Base-by-base conservation (phyloP, 495 filamentous ascomycete genomes). In the Durotheca rogersii region DNA sequence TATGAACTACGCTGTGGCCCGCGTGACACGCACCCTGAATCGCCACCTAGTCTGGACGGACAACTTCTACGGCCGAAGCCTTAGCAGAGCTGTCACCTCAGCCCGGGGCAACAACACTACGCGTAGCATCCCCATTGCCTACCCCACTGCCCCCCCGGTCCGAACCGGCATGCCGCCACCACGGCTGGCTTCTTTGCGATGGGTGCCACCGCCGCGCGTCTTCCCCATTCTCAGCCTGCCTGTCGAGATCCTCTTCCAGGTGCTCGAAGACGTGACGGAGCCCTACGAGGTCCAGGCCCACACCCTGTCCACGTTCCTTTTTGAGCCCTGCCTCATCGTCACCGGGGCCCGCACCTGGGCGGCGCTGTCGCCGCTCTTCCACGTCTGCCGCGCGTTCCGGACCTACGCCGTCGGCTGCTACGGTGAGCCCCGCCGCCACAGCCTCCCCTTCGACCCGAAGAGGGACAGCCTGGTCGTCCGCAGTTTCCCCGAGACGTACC, bases 341-440 rank as follows among this genome's bases (percentile, higher is more conserved):
- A 27, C 4, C 23, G 4, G 1, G 12, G 6, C 21, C 34, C 35
- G 34, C 4, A 40, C 34, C 1, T 39, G 35, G 34, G 14, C 18
- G 16, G 30, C 42, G 0, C 34, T 47, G 10, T 14, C 12, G 14
- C 1, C 12, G 14, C 1, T 47, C 18, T 47, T 47, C 23, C 34
- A 40, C 10, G 12, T 47, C 1, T 47, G 34, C 21, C 29, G 31
- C 16, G 44, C 44, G 14, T 32, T 47, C 16, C 33, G 44, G 14
- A 0, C 1, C 1, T 7, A 31, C 4, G 44, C 44, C 16, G 31
- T 47, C 21, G 10, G 1, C 27, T 7, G n/a, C 16, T 46, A 36
- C 14, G 43, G 43, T 6, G 9, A 29, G 9, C 43, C 43, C 1
- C 1, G 14, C 10, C 16, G 5, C 2, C 1, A 30, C 2, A 2